A percentile compares a stretch with the other conserved stretches of the same genome.
Conservation (phyloP, 2,329 filamentous ascomycete genomes). For the Hypoxylon sp. region DNA sequence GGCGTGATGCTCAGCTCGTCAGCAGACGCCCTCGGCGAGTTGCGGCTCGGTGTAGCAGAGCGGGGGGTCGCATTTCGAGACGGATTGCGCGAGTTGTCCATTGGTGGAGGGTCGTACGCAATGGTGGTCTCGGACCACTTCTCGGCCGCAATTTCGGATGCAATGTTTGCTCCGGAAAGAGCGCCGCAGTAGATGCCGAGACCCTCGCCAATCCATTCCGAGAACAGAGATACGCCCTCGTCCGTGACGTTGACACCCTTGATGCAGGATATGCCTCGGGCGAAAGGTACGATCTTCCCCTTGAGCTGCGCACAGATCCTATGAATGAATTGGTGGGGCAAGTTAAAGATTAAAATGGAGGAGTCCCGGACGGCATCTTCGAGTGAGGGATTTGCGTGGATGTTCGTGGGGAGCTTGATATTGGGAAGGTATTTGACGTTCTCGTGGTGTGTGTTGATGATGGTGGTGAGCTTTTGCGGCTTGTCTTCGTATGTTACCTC, state of each 20-base stretch:
- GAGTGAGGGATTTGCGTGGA: slow-evolving; percentile 86
- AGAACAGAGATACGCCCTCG: slow-evolving; percentile 89
- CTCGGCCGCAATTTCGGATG: slow-evolving; percentile 92
- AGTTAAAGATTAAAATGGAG: slow-evolving; percentile 94
- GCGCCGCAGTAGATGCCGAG: slow-evolving; percentile 97
- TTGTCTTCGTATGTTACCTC: slow-evolving; percentile 78
- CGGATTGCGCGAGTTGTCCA: slow-evolving; percentile 83
- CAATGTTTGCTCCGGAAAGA: slow-evolving; percentile 95
- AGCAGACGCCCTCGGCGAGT: slow-evolving; percentile 63
- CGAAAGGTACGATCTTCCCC: slow-evolving; percentile 91
- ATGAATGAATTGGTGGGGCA: slow-evolving; percentile 95
- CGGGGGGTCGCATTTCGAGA: slow-evolving; percentile 68
- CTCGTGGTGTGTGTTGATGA: slow-evolving; percentile 95
- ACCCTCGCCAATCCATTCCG: slow-evolving; percentile 91
- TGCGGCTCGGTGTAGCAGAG: slow-evolving; percentile 63
- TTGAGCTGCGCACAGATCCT: slow-evolving; percentile 86
- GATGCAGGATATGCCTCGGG: slow-evolving; percentile 95
- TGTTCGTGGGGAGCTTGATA: slow-evolving; percentile 84
- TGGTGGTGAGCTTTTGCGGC: slow-evolving; percentile 86
- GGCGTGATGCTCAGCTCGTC: slow-evolving; percentile 67
- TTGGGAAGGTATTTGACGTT: slow-evolving; percentile 98
- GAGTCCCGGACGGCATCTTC: slow-evolving; percentile 85
- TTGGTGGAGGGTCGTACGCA: slow-evolving; percentile 90
- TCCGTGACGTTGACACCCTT: slow-evolving; percentile 96
- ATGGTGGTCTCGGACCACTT: slow-evolving; percentile 98